phyloP scores from a whole-genome alignment of 208 protist genomes.

The Naegleria fowleri region DNA sequence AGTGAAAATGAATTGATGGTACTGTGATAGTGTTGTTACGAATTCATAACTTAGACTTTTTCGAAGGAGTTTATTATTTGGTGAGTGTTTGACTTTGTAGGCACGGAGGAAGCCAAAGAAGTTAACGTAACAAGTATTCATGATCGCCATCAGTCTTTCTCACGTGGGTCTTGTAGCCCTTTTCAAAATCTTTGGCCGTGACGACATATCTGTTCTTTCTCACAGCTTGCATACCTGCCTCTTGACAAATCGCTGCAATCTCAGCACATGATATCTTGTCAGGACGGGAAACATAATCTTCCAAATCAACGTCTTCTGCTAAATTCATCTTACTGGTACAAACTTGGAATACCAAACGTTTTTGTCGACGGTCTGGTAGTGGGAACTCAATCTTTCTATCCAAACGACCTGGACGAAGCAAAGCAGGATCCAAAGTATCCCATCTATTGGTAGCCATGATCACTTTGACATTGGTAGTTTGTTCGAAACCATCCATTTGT shows the following conservation, averaged over 20 bases:
- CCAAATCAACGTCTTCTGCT: constrained; percentile 89
- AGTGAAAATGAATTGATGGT: too few species aligned
- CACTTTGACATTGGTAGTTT: constrained; percentile 96
- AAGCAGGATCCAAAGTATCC: constrained; percentile 98
- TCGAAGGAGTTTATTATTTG: too few species aligned
- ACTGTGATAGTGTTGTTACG: too few species aligned
- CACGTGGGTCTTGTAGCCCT: constrained; percentile 82
- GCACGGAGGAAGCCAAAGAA: too few species aligned
- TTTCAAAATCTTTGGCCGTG: constrained; percentile 97
- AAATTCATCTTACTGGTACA: constrained; percentile 38
- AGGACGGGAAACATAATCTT: constrained; percentile 89
- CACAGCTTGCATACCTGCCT: constrained; percentile 98
- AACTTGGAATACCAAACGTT: constrained; percentile 96
- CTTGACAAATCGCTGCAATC: constrained; percentile 97
- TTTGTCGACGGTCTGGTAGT: constrained; percentile 94
- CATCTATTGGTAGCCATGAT: constrained; percentile 99
- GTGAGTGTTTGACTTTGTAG: too few species aligned
- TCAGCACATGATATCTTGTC: constrained; percentile 98
- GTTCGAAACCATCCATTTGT: constrained; percentile 99
- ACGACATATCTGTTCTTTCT: constrained; percentile 99
- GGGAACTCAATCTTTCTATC: constrained; percentile 98
- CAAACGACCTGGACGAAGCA: constrained; percentile 92
- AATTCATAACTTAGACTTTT: too few species aligned
- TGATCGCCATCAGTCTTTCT: constrained; percentile 20
- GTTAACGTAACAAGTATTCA: background rate